Evolutionary conservation across 2,329 filamentous ascomycete species (phyloP).

Genomic region (Fusarium duplospermum): DNA sequence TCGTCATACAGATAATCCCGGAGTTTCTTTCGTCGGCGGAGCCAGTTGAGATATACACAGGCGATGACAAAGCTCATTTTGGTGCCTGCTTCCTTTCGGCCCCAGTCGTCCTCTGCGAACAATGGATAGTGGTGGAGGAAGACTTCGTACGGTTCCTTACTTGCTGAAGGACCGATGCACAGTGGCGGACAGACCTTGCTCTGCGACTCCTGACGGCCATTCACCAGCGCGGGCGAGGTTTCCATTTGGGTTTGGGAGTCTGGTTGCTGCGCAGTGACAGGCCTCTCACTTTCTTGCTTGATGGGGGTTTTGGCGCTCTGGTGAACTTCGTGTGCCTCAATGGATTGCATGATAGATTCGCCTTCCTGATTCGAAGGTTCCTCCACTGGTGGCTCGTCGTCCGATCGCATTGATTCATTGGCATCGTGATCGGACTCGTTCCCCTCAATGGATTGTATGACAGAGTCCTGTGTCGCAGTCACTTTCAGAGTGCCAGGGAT

Average conservation of each 20-base stretch:
- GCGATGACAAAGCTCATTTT: conserved; percentile 57
- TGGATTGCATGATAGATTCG: background rate
- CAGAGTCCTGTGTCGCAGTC: conserved; percentile 29
- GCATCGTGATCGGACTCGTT: conserved; percentile 4
- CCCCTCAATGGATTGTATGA: conserved; percentile 38
- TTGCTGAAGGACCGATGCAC: conserved; percentile 16
- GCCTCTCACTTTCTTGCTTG: background rate
- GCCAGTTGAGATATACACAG: conserved; percentile 56
- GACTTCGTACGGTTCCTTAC: conserved; percentile 47
- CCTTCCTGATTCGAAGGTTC: background rate
- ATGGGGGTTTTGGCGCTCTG: background rate
- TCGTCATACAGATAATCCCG: conserved; percentile 63
- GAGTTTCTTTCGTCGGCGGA: conserved; percentile 50
- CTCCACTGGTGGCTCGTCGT: conserved; percentile 5
- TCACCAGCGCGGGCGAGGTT: background rate
- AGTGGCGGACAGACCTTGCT: background rate
- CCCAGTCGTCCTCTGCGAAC: conserved; percentile 53
- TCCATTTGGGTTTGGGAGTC: background rate
- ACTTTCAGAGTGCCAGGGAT: conserved; percentile 44
- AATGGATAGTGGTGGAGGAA: conserved; percentile 59
- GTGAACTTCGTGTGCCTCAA: background rate
- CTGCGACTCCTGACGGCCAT: background rate
- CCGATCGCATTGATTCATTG: conserved; percentile 23
- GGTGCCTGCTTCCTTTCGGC: conserved; percentile 44
- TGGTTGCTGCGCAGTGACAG: background rate